Base-by-base conservation (phyloP, 495 filamentous ascomycete species). In the Xylaria curta region DNA sequence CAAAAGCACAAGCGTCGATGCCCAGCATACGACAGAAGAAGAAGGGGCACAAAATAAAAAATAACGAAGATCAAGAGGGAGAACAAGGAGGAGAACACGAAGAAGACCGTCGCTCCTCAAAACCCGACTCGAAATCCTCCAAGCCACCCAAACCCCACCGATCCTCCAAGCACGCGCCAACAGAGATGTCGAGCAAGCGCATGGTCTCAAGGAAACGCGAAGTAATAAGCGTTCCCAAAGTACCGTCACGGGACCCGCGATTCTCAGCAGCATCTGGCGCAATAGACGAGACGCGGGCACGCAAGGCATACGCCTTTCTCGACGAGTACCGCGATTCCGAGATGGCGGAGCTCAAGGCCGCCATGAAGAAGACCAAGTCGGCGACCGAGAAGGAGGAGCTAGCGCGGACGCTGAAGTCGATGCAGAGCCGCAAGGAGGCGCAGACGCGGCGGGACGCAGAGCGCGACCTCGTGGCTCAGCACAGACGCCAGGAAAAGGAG, bases 111-210 rank as follows among this genome's bases (percentile, higher is more conserved):
- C 36, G 63, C 24, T 33, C 62, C 61, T 71, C 76, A 33, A 69
- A 73, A 65, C 13, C 61, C 21, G 36, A 59, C n/a, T 65, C 71
- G 9, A 58, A 84, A 78, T 83, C 71, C 74, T 67, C 61, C 2
- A 75, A 73, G 60, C 49, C 66, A 13, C 64, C 72, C 44, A 70
- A 70, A 26, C 75, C 82, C 17, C 81, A 79, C 24, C 91, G 94
- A 13, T 75, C 89, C 31, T 92, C 85, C 79, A 99, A 99, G 79
- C 94, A 98, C 79, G 96, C 96, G 0, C 96, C 96, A 0, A 86
- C 88, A 63, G 91, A 93, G 53, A 86, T 93, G 68, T 90, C 93
- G 1, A 92, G 91, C 81, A 97, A 95, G 80, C 89, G 88, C 13
- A 90, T 91, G 28, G 95, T 99, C 28, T 90, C 91, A 7, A 90